phyloP scores from a whole-genome alignment of 139 green algal species.

The Closterium sp. region DNA sequence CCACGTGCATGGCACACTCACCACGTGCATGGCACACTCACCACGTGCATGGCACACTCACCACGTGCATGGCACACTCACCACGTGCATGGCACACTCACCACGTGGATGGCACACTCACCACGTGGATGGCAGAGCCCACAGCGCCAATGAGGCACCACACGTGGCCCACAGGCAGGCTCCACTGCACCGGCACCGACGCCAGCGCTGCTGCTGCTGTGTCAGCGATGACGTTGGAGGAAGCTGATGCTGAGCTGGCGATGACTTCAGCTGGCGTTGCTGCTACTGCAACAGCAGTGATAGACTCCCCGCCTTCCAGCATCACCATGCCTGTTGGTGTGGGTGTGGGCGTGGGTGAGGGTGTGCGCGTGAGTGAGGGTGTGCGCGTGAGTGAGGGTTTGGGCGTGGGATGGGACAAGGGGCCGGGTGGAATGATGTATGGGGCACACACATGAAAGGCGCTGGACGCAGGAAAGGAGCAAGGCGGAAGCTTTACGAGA shows the following conservation, averaged over 20 bases:
- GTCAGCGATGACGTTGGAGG: not conserved
- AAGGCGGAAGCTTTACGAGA: not conserved
- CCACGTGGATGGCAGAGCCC: slow-evolving; percentile 34
- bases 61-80: slow-evolving; percentile 30
- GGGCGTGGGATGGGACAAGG: not conserved
- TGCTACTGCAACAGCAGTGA: not conserved
- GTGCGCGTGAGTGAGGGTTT: not conserved
- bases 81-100: slow-evolving; percentile 18
- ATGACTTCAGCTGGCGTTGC: not conserved
- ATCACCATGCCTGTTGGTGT: slow-evolving; percentile 18
- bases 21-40: not conserved
- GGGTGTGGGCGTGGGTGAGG: not conserved
- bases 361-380: not conserved
- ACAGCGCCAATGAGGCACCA: slow-evolving; percentile 32
- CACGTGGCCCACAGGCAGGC: slow-evolving; percentile 26
- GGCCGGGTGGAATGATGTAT: not conserved
- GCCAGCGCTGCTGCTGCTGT: not conserved
- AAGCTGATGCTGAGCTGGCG: not conserved
- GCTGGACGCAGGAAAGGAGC: not conserved
- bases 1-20: slow-evolving; percentile 28
- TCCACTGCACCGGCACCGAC: not conserved
- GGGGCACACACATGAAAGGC: not conserved
- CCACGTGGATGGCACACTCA: slow-evolving; percentile 20
- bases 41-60: not conserved
- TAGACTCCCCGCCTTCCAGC: slow-evolving; percentile 12